Conservation (phyloP, 148 eudicot species). For the Silene conica region DNA sequence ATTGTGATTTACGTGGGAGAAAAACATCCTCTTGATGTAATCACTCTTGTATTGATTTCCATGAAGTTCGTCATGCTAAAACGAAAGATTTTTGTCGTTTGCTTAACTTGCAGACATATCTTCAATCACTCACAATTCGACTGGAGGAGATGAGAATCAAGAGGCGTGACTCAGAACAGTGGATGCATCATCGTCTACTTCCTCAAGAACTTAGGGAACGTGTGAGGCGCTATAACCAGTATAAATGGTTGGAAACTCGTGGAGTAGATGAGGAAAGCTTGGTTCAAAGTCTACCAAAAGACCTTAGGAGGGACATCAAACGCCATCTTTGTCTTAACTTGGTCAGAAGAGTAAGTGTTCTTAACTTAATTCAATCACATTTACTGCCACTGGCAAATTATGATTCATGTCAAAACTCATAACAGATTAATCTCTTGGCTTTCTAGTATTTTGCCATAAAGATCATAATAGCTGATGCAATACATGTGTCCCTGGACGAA, state of each 20-base stretch:
- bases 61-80: background rate
- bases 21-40: too few relatives aligned
- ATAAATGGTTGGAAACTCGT: slow-evolving; percentile 93
- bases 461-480: too few relatives aligned
- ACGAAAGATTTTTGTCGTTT: background rate
- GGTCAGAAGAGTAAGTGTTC: slow-evolving; percentile 64
- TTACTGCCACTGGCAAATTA: background rate
- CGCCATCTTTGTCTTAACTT: slow-evolving; percentile 93
- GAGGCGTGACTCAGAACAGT: slow-evolving; percentile 94
- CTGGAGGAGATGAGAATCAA: slow-evolving; percentile 96
- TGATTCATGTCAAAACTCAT: too few relatives aligned
- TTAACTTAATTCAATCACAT: background rate
- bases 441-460: too few relatives aligned
- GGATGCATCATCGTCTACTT: slow-evolving; percentile 98
- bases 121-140: slow-evolving; percentile 80
- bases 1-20: background rate
- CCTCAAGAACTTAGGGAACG: slow-evolving; percentile 83
- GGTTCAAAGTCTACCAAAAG: slow-evolving; percentile 80
- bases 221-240: slow-evolving; percentile 93
- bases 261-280: slow-evolving; percentile 88
- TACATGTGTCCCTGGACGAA: too few relatives aligned
- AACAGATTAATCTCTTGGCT: too few relatives aligned
- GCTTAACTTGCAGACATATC: slow-evolving; percentile 61
- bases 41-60: too few relatives aligned
- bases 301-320: slow-evolving; percentile 89